Evolutionary conservation across 164 flowering plant genomes (phyloP).

Genomic region (Vitis amurensis): DNA sequence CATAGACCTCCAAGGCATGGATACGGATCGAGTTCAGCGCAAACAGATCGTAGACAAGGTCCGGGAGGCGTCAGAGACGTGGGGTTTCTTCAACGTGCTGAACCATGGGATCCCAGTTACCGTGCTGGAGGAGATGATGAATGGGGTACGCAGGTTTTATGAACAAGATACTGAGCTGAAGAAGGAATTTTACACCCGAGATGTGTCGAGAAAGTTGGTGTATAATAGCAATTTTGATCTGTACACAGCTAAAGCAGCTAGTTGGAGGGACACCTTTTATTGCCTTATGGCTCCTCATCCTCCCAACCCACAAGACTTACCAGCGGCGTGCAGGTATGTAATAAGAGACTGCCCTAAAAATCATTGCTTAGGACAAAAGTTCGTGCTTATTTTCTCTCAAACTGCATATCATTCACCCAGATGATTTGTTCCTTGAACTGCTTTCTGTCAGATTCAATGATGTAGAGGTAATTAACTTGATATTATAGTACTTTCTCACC

Average conservation of each 20-base stretch:
- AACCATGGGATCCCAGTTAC: slow-evolving; percentile 49
- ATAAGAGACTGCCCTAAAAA: neutral
- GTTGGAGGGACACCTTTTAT: slow-evolving; percentile 39
- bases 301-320: slow-evolving; percentile 29
- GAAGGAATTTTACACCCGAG: slow-evolving; percentile 30
- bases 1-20: slow-evolving; percentile 32
- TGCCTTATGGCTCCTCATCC: slow-evolving; percentile 20
- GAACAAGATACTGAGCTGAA: slow-evolving; percentile 45
- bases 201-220: slow-evolving; percentile 19
- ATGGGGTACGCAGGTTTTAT: slow-evolving; percentile 34
- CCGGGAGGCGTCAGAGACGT: slow-evolving; percentile 29
- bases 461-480: too few species aligned
- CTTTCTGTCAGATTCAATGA: neutral
- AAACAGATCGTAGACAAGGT: slow-evolving; percentile 22
- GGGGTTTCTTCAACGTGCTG: slow-evolving; percentile 59
- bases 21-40: slow-evolving; percentile 10
- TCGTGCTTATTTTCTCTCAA: too few species aligned
- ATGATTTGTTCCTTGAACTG: neutral
- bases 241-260: slow-evolving; percentile 15
- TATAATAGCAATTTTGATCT: slow-evolving; percentile 33
- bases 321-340: slow-evolving; percentile 32
- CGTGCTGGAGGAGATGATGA: slow-evolving; percentile 41
- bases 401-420: neutral
- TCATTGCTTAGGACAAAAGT: too few species aligned
- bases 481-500: too few species aligned